Conservation (phyloP, 2,329 filamentous ascomycete genomes). For the Paramyrothecium sp. region DNA sequence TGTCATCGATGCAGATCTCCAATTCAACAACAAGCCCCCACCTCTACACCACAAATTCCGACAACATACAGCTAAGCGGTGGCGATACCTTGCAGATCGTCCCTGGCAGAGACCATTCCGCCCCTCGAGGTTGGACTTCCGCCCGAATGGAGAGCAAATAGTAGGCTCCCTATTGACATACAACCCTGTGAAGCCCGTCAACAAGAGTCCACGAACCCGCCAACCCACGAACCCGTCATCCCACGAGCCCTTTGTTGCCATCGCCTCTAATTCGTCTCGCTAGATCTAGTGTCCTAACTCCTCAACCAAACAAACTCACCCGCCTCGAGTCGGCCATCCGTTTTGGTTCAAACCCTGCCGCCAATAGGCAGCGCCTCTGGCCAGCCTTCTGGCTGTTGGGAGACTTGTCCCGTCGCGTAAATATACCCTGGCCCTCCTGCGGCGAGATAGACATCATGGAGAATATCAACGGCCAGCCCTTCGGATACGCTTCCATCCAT, state of each 20-base stretch:
- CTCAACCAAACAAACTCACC: constrained; percentile 31
- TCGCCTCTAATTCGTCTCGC: too few relatives aligned
- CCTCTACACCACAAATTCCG: constrained; percentile 33
- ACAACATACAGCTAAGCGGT: constrained; percentile 42
- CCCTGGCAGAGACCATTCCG: constrained; percentile 28
- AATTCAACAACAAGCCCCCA: constrained; percentile 41
- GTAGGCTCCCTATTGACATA: too few relatives aligned
- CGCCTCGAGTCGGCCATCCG: constrained; percentile 37
- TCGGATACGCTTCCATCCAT: constrained; percentile 40
- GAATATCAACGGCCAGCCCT: constrained; percentile 36
- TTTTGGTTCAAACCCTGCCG: constrained; percentile 31
- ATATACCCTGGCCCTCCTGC: constrained; percentile 37
- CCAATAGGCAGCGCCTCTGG: constrained; percentile 42
- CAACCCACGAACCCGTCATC: too few relatives aligned
- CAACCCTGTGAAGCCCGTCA: too few relatives aligned
- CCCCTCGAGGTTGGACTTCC: constrained; percentile 38
- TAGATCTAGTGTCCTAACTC: constrained; percentile 44
- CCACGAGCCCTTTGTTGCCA: too few relatives aligned
- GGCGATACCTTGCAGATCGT: constrained; percentile 42
- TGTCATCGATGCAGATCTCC: constrained; percentile 32
- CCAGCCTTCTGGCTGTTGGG: constrained; percentile 46
- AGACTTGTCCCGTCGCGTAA: constrained; percentile 32
- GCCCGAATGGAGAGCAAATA: constrained; percentile 41
- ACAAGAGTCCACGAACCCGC: constrained; percentile 41
- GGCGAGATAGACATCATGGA: constrained; percentile 45